phyloP scores from a whole-genome alignment of 2,329 filamentous ascomycete genomes.

The Alternaria conjuncta region DNA sequence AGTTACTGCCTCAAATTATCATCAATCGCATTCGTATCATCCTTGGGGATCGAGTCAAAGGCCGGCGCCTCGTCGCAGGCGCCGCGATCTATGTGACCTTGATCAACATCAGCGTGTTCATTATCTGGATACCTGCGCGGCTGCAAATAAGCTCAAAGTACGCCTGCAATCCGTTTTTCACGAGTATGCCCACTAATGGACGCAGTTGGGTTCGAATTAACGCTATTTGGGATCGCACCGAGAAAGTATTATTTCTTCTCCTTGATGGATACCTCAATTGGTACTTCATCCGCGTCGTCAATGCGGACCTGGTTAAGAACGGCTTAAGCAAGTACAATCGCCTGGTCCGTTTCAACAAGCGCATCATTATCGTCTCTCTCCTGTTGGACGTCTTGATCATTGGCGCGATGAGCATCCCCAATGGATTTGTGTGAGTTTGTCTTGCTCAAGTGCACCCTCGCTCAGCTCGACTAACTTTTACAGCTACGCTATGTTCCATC shows the following conservation, averaged over 20 bases:
- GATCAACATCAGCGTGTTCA: slow-evolving; percentile 41
- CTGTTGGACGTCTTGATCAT: slow-evolving; percentile 48
- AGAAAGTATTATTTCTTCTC: slow-evolving; percentile 33
- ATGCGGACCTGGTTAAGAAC: slow-evolving; percentile 32
- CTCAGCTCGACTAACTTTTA: background rate
- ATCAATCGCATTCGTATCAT: slow-evolving; percentile 39
- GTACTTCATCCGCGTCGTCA: slow-evolving; percentile 36
- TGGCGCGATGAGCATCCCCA: slow-evolving; percentile 51
- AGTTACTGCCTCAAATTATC: slow-evolving; percentile 40
- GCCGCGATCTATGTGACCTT: slow-evolving; percentile 24
- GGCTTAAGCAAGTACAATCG: slow-evolving; percentile 36
- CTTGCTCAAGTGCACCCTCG: background rate
- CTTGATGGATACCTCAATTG: slow-evolving; percentile 33
- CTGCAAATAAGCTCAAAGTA: slow-evolving; percentile 29
- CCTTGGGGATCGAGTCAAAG: slow-evolving; percentile 22
- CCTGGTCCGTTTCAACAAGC: slow-evolving; percentile 34
- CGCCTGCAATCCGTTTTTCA: background rate
- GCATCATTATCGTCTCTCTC: slow-evolving; percentile 34
- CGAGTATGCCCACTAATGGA: background rate
- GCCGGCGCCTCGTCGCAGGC: slow-evolving; percentile 17
- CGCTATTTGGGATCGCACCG: slow-evolving; percentile 34
- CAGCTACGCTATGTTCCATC: slow-evolving; percentile 56
- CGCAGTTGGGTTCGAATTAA: slow-evolving; percentile 30
- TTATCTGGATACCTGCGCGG: slow-evolving; percentile 38
- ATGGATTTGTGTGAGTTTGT: slow-evolving; percentile 47